These are phyloP conservation scores for Heritiera fomes DNA, from an alignment of 345 rosid genomes.

Conservation along the genomic window DNA sequence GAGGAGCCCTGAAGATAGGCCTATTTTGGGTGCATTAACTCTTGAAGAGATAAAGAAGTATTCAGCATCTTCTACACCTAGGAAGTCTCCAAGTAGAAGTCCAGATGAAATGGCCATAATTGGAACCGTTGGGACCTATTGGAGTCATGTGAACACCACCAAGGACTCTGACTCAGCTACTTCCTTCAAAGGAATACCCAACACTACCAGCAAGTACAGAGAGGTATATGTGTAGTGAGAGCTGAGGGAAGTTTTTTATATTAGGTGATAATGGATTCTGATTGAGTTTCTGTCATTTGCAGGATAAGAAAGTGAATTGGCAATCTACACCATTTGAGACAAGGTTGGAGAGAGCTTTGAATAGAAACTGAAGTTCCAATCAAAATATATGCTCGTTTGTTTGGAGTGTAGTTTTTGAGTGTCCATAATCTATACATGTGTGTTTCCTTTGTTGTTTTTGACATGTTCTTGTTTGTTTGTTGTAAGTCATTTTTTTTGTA, in stretches of 20 bases:
- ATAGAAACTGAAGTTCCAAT: constrained; percentile 29
- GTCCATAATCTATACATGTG: constrained; percentile 7
- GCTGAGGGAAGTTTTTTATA: not conserved
- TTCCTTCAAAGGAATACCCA: constrained; percentile 86
- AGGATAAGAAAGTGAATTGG: constrained; percentile 92
- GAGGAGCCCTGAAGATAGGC: constrained; percentile 70
- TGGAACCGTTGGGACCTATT: constrained; percentile 83
- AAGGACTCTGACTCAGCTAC: constrained; percentile 41
- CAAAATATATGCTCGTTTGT: constrained; percentile 1
- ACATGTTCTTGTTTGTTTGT: not conserved
- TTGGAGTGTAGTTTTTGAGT: constrained; percentile 13
- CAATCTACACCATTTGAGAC: constrained; percentile 88
- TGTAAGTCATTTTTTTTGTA: constrained; percentile 13
- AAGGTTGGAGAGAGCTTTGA: constrained; percentile 91
- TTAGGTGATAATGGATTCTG: constrained; percentile 18
- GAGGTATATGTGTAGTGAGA: constrained; percentile 58
- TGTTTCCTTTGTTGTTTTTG: not conserved
- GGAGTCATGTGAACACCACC: constrained; percentile 47
- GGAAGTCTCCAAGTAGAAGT: constrained; percentile 75
- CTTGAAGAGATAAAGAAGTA: constrained; percentile 78
- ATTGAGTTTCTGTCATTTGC: constrained; percentile 39
- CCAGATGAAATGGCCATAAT: constrained; percentile 81
- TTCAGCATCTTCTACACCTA: constrained; percentile 67
- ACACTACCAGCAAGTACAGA: constrained; percentile 86
- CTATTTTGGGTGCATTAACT: constrained; percentile 83